Percentiles rank a stretch among this genome's conserved stretches.
These are phyloP conservation scores for Neurospora sp. DNA, from an alignment of 2,329 filamentous ascomycete genomes.

Conservation along the genomic window DNA sequence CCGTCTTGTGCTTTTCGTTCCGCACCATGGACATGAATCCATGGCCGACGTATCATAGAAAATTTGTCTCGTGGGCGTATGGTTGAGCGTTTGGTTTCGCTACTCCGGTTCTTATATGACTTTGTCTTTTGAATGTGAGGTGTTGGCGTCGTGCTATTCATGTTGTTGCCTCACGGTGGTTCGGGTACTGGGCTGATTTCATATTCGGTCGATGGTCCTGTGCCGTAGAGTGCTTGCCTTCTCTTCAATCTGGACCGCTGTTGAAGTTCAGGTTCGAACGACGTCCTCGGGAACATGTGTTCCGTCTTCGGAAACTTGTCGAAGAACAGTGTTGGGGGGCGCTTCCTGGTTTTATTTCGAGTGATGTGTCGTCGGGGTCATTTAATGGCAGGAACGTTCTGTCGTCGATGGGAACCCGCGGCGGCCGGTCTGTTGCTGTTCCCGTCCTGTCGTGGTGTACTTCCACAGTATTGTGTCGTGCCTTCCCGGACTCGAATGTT, in stretches of 20 bases:
- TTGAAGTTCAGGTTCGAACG: background rate
- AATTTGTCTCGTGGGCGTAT: background rate
- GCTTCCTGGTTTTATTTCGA: background rate
- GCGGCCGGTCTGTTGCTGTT: background rate
- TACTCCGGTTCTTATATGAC: background rate
- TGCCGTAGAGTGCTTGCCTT: background rate
- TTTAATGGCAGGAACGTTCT: background rate
- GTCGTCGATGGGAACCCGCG: background rate
- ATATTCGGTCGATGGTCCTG: background rate
- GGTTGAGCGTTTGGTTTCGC: background rate
- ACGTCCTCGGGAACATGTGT: background rate
- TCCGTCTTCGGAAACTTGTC: background rate
- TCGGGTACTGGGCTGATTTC: background rate
- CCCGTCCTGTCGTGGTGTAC: background rate
- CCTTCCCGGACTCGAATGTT: background rate
- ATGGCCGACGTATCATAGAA: background rate
- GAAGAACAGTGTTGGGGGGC: background rate
- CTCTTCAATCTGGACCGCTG: background rate
- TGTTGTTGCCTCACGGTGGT: background rate
- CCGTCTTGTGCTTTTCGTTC: background rate
- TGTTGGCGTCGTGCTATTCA: background rate
- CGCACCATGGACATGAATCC: background rate
- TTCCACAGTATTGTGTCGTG: background rate
- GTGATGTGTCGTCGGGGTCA: background rate
- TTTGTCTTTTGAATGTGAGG: background rate